These are phyloP conservation scores for Tylopilus rubrobrunneus DNA, from an alignment of 768 basidiomycete species.

Conservation along the genomic window DNA sequence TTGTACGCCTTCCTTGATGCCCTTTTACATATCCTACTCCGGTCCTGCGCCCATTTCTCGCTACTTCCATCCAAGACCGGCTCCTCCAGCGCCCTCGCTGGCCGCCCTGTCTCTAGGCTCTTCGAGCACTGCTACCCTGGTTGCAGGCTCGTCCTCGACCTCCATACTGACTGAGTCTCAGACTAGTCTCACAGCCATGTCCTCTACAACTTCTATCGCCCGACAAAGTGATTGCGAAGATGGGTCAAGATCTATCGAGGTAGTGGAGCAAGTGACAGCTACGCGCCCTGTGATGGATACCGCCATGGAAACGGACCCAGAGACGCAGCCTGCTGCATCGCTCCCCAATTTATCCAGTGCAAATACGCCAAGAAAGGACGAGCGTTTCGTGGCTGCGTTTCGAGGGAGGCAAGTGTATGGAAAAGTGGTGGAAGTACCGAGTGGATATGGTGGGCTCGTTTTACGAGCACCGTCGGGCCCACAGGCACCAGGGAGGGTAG, in stretches of 20 bases:
- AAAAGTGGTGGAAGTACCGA: constrained; percentile 53
- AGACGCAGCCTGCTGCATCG: constrained; percentile 8
- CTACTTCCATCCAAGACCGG: constrained; percentile 57
- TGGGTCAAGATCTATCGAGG: not conserved
- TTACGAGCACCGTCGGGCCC: constrained; percentile 34
- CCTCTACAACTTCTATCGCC: constrained; percentile 5
- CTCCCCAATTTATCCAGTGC: not conserved
- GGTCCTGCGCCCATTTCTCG: constrained; percentile 73
- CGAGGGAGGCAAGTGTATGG: constrained; percentile 75
- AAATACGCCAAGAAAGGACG: not conserved
- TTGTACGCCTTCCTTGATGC: constrained; percentile 72
- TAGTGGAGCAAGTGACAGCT: not conserved
- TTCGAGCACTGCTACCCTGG: constrained; percentile 15
- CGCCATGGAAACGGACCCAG: constrained; percentile 2
- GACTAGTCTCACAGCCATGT: not conserved
- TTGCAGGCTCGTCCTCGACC: constrained; percentile 7
- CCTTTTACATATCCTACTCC: constrained; percentile 69
- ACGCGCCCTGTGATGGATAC: not conserved
- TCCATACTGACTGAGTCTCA: constrained; percentile 5
- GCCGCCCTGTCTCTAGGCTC: constrained; percentile 2
- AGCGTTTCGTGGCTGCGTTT: constrained; percentile 56
- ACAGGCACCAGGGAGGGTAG: constrained; percentile 16
- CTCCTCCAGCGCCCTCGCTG: constrained; percentile 20
- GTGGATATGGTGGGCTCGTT: constrained; percentile 66
- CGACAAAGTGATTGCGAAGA: not conserved